These are phyloP conservation scores for Cucurbita argyrosperma DNA, from an alignment of 306 rosid genomes.

Conservation along the genomic window DNA sequence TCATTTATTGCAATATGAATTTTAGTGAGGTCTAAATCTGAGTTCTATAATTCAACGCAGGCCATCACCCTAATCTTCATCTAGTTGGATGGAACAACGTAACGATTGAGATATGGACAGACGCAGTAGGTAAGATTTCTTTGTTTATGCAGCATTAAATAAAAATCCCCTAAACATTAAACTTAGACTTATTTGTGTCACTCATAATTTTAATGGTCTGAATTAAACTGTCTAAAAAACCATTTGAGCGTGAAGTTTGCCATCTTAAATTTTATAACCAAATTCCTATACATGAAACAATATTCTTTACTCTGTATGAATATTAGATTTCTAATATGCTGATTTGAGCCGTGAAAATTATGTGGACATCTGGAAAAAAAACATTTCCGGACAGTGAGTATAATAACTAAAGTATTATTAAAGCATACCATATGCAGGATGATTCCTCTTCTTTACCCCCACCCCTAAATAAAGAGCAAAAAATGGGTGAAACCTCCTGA, in stretches of 20 bases:
- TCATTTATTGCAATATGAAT: neutral
- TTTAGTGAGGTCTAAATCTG: neutral
- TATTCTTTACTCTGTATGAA: neutral
- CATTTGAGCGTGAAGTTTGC: neutral
- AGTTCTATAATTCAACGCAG: conserved; percentile 20
- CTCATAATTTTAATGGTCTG: neutral
- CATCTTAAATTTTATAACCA: neutral
- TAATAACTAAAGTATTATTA: neutral
- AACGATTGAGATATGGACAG: conserved; percentile 73
- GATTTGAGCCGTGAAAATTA: neutral
- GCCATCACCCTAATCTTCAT: conserved; percentile 96
- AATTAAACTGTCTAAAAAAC: neutral
- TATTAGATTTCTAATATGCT: neutral
- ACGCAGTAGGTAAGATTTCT: conserved; percentile 51
- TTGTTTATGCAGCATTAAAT: neutral
- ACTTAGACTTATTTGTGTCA: neutral
- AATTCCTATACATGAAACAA: neutral
- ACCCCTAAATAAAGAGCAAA: neutral
- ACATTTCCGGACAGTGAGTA: neutral
- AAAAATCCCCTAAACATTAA: neutral
- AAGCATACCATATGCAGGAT: neutral
- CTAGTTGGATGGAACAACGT: conserved; percentile 83
- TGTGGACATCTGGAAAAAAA: neutral
- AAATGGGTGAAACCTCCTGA: neutral
- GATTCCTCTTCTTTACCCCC: neutral